phyloP scores from a whole-genome alignment of 768 basidiomycete genomes.

The Trametes cinnabarina region DNA sequence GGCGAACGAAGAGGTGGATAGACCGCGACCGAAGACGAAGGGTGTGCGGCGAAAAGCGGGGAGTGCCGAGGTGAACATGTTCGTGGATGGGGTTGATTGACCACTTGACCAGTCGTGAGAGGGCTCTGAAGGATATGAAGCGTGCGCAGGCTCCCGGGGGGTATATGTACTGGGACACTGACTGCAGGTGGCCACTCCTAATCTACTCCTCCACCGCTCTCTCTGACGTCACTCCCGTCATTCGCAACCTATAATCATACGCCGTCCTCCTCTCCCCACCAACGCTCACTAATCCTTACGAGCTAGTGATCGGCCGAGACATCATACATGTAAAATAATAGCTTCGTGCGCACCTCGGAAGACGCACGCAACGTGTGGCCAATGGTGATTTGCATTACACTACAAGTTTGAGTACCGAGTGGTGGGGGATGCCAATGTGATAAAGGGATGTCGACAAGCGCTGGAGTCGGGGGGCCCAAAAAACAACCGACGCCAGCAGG shows the following conservation, averaged over 20 bases:
- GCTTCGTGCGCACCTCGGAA: too few species aligned
- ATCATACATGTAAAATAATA: too few species aligned
- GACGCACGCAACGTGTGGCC: too few species aligned
- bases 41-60: slow-evolving; percentile 20
- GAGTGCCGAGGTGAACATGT: slow-evolving; percentile 13
- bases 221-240: slow-evolving; percentile 19
- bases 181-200: not conserved
- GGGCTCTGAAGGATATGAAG: too few species aligned
- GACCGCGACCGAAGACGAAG: slow-evolving; percentile 14
- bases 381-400: too few species aligned
- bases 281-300: not conserved
- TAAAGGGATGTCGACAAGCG: too few species aligned
- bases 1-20: slow-evolving; percentile 11
- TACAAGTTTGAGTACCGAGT: too few species aligned
- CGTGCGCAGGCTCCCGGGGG: too few species aligned
- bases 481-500: slow-evolving; percentile 40
- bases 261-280: not conserved
- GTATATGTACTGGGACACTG: not conserved
- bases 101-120: too few species aligned
- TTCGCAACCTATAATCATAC: not conserved
- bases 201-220: slow-evolving; percentile 2
- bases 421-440: too few species aligned
- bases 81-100: not conserved
- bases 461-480: not conserved
- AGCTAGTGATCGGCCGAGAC: too few species aligned